Percentiles rank a stretch among this genome's conserved stretches.
Conservation (phyloP, 1,284 basidiomycete species). For the Heliocybe sulcata region DNA sequence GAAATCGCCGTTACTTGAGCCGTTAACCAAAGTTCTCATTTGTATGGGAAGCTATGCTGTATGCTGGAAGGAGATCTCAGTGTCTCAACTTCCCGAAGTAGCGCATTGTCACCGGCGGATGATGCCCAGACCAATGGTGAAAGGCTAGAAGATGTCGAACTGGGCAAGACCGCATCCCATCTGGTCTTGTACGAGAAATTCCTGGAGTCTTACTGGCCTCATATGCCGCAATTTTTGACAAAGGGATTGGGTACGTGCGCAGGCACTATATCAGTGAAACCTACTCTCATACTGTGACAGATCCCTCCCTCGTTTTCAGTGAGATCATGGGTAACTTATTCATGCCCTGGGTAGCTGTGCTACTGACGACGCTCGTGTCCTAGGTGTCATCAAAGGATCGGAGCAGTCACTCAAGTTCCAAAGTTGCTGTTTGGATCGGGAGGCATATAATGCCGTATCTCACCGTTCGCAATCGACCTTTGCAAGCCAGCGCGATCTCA, state of each 20-base stretch:
- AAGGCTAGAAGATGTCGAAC: no score
- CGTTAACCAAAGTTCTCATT: background rate
- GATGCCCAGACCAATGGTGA: no score
- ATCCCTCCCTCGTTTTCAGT: slow-evolving; percentile 57
- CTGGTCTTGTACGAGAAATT: slow-evolving; percentile 48
- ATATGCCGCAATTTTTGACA: slow-evolving; percentile 46
- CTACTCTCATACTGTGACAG: slow-evolving; percentile 22
- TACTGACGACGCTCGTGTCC: background rate
- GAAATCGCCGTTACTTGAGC: background rate
- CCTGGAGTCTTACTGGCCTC: slow-evolving; percentile 51
- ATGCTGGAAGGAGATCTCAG: slow-evolving; percentile 27
- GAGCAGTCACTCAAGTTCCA: slow-evolving; percentile 34
- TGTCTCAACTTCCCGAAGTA: background rate
- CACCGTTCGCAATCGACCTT: slow-evolving; percentile 48
- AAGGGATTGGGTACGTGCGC: slow-evolving; percentile 59
- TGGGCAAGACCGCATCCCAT: background rate
- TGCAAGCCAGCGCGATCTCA: slow-evolving; percentile 33
- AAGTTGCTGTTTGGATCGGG: slow-evolving; percentile 32
- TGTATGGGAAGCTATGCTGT: slow-evolving; percentile 28
- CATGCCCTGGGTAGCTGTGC: slow-evolving; percentile 1
- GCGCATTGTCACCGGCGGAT: background rate
- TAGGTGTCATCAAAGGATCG: slow-evolving; percentile 65
- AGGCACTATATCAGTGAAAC: slow-evolving; percentile 1
- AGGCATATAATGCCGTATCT: slow-evolving; percentile 40
- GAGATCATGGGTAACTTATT: slow-evolving; percentile 52